Conservation (phyloP, 306 rosid genomes). For the Arachis hypogaea region DNA sequence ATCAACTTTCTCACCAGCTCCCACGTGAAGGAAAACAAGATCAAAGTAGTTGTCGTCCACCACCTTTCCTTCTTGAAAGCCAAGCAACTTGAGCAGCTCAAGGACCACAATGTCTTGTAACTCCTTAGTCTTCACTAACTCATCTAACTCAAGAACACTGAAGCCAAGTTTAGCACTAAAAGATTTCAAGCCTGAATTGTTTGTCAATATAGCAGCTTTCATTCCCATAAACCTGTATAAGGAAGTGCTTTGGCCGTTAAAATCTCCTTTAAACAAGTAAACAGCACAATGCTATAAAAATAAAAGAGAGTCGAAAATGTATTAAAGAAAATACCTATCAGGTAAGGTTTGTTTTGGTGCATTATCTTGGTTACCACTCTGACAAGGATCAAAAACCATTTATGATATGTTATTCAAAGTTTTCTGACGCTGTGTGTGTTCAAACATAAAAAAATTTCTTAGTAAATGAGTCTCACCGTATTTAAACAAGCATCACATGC, state of each 20-base stretch:
- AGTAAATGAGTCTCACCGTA: slow-evolving; percentile 46
- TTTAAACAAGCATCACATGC: slow-evolving; percentile 49
- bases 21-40: slow-evolving; percentile 76
- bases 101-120: slow-evolving; percentile 43
- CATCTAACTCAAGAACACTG: slow-evolving; percentile 51
- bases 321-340: slow-evolving; percentile 61
- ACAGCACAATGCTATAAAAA: background rate
- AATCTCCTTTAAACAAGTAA: background rate
- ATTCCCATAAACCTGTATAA: slow-evolving; percentile 90
- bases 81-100: slow-evolving; percentile 73
- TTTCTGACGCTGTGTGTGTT: background rate
- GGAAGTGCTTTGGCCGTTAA: slow-evolving; percentile 33
- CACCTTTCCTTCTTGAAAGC: slow-evolving; percentile 73
- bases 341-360: slow-evolving; percentile 51
- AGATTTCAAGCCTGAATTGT: slow-evolving; percentile 63
- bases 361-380: slow-evolving; percentile 52
- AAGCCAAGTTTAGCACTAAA: slow-evolving; percentile 71
- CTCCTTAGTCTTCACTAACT: slow-evolving; percentile 41
- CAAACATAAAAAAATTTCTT: background rate
- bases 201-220: slow-evolving; percentile 78
- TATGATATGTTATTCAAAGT: background rate
- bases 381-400: slow-evolving; percentile 37
- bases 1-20: slow-evolving; percentile 56
- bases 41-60: slow-evolving; percentile 62
- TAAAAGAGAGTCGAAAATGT: background rate